phyloP scores from a whole-genome alignment of 495 filamentous ascomycete genomes.

The Lophiostoma macrostomum region DNA sequence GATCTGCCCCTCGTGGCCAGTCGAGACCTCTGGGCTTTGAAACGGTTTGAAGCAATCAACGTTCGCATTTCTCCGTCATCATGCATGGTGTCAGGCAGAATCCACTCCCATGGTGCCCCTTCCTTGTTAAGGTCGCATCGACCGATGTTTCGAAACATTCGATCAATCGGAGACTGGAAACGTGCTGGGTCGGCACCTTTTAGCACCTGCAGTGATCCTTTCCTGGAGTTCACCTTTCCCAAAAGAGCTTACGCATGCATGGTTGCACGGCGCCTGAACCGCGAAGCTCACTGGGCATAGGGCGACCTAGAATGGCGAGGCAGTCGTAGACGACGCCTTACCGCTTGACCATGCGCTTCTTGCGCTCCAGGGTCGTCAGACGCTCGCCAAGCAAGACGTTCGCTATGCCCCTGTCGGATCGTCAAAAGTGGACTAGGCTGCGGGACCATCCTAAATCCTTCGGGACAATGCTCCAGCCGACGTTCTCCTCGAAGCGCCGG shows the following conservation, averaged over 20 bases:
- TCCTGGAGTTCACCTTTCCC: constrained; percentile 3
- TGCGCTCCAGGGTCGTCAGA: constrained; percentile 8
- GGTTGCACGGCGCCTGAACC: constrained; percentile 9
- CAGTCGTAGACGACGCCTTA: constrained; percentile 22
- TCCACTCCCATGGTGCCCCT: background rate
- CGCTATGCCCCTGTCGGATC: background rate
- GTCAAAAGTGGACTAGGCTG: constrained; percentile 21
- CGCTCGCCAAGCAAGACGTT: constrained; percentile 19
- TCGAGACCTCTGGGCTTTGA: constrained; percentile 21
- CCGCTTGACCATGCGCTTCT: constrained; percentile 9
- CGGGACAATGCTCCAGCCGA: constrained; percentile 1
- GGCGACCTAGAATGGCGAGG: background rate
- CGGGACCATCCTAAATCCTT: constrained; percentile 20
- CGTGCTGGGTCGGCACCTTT: background rate
- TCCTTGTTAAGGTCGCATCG: too few relatives aligned
- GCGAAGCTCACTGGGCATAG: background rate
- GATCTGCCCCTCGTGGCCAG: constrained; percentile 20
- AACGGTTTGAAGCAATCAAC: constrained; percentile 19
- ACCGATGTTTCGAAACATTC: constrained; percentile 28
- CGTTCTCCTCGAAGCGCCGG: constrained; percentile 22
- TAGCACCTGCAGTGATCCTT: background rate
- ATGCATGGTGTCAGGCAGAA: constrained; percentile 20
- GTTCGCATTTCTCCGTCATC: constrained; percentile 11
- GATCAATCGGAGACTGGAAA: constrained; percentile 23
- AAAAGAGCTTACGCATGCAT: constrained; percentile 1